phyloP scores from a whole-genome alignment of 1,284 basidiomycete genomes.

The Naganishia liquefaciens region DNA sequence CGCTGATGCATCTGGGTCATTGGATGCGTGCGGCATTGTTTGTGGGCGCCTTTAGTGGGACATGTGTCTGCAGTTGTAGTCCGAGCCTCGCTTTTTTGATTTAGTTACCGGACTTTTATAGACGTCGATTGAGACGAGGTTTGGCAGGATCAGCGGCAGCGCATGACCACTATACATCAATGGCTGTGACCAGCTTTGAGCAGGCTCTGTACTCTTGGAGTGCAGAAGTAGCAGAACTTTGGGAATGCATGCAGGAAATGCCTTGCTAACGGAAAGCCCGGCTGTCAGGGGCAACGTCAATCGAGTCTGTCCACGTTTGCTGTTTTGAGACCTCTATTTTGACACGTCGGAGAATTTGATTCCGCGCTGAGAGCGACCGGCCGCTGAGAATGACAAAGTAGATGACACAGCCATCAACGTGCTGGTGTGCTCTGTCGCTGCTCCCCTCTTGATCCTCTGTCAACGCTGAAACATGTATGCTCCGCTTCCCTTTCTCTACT shows the following conservation, averaged over 20 bases:
- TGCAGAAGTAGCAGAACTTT: no score
- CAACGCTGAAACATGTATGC: not conserved
- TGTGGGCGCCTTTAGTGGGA: slow-evolving; percentile 9
- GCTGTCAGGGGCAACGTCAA: no score
- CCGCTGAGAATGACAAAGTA: not conserved
- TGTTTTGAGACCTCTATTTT: not conserved
- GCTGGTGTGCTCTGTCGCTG: not conserved
- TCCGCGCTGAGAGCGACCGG: slow-evolving; percentile 1
- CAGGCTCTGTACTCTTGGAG: not conserved
- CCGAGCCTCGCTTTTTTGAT: not conserved
- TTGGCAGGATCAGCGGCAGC: not conserved
- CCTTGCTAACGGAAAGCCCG: no score
- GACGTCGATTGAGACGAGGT: slow-evolving; percentile 19
- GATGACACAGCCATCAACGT: not conserved
- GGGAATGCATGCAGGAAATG: no score
- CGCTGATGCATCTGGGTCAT: slow-evolving; percentile 19
- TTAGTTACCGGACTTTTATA: slow-evolving; percentile 13
- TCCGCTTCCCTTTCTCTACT: not conserved
- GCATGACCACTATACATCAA: slow-evolving; percentile 21
- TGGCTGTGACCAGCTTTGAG: not conserved
- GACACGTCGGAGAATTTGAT: not conserved
- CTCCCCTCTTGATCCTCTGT: not conserved
- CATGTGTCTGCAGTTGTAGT: slow-evolving; percentile 14
- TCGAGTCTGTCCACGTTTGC: no score
- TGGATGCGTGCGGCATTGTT: slow-evolving; percentile 14